Base-by-base conservation (phyloP, 805 yeast species). In the Myxozyma mucilagina region DNA sequence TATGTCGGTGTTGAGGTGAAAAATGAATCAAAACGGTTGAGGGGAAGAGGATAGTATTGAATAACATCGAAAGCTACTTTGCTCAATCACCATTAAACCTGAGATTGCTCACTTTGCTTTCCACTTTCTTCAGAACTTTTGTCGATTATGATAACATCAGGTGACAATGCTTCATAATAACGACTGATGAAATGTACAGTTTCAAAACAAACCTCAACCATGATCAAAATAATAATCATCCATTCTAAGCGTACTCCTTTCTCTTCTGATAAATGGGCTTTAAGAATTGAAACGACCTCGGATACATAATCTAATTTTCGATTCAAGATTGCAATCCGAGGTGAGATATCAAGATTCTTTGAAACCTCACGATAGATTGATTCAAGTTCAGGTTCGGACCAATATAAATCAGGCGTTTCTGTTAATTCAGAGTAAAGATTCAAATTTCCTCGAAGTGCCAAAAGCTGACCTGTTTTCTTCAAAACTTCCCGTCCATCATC, bases 341-440 rank as follows among this genome's bases (percentile, higher is more conserved):
- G 88, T 35, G 80, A 79, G 35, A 92, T 84, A 69, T 92, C 97
- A 58, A 92, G 76, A 24, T 82, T 83, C 51, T 81, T 81, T 0
- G 96, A 87, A 7, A 90, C 84, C 18, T 83, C 80, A 52, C 85
- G 82, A 73, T 90, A 92, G 9, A 90, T 84, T 56, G 80, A 80
- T 70, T 92, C 97, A 56, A 92, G 76, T 38, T 84, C 84, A 0
- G 97, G 96, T 70, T 91, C 97, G 49, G 90, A 82, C 97, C 97
- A 92, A 73, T 91, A 92, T 47, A 90, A 75, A 72, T 92, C 97
- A 0, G 97, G 97, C 0, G 96, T 90, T 68, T 91, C 97, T 35
- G 90, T 89, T 61, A 92, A 79, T 69, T 91, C 97, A 9, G 93
- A 87, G 73, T 92, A 90, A 36, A 92, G 75, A 68, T 92, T 92